Conservation (phyloP, 2,329 filamentous ascomycete species). For the Didymella lethalis region DNA sequence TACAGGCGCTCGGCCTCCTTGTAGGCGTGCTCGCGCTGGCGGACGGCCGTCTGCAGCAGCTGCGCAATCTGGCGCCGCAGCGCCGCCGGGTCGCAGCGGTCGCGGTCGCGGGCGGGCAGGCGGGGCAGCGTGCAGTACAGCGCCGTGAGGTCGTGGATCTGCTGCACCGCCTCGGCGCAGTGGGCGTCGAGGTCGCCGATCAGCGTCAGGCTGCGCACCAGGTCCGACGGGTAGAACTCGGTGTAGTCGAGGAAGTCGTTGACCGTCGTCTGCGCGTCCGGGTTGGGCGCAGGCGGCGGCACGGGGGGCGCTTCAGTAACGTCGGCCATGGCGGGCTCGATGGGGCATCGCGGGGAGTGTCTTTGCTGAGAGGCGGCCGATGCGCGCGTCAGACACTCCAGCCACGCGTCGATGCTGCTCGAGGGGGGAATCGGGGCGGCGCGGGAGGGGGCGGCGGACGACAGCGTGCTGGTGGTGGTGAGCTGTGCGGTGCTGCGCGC, state of each 20-base stretch:
- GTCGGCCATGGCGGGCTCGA: slow-evolving; percentile 44
- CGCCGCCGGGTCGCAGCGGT: slow-evolving; percentile 53
- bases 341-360: slow-evolving; percentile 40
- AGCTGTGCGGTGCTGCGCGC: not conserved
- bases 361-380: slow-evolving; percentile 39
- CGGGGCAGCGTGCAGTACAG: slow-evolving; percentile 61
- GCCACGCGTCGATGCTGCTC: slow-evolving; percentile 49
- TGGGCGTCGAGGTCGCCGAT: slow-evolving; percentile 62
- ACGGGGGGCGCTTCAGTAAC: slow-evolving; percentile 45
- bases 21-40: slow-evolving; percentile 63
- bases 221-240: slow-evolving; percentile 71
- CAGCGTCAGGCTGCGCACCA: slow-evolving; percentile 68
- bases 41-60: slow-evolving; percentile 62
- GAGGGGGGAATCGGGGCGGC: slow-evolving; percentile 41
- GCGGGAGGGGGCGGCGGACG: slow-evolving; percentile 24
- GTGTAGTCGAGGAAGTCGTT: slow-evolving; percentile 75
- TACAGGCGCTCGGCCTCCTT: slow-evolving; percentile 65
- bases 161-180: slow-evolving; percentile 54
- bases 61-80: slow-evolving; percentile 66
- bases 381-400: slow-evolving; percentile 50
- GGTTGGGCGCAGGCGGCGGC: slow-evolving; percentile 60
- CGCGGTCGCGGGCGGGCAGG: slow-evolving; percentile 53
- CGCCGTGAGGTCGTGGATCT: slow-evolving; percentile 58
- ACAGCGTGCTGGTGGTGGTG: slow-evolving; percentile 22
- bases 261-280: slow-evolving; percentile 70